A percentile compares a stretch with the other conserved stretches of the same genome.
phyloP scores from a whole-genome alignment of 2,329 filamentous ascomycete genomes.

The Neurospora sp. region DNA sequence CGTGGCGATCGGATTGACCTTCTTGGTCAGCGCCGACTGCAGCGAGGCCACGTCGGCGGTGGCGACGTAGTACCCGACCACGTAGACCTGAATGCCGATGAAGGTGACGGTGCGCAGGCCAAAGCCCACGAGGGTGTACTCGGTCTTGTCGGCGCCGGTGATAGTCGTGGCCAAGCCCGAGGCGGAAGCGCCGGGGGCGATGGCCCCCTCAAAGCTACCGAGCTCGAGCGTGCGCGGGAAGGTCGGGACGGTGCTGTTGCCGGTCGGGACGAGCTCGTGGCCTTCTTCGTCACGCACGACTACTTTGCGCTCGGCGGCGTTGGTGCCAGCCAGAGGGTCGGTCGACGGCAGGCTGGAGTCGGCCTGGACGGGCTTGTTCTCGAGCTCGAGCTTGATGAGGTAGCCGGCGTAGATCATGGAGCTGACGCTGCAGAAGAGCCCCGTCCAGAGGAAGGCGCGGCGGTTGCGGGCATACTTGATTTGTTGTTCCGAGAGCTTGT shows the following conservation, averaged over 20 bases:
- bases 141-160: slow-evolving; percentile 29
- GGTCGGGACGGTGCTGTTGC: slow-evolving; percentile 66
- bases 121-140: slow-evolving; percentile 82
- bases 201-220: slow-evolving; percentile 29
- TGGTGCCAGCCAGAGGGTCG: slow-evolving; percentile 38
- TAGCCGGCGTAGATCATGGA: slow-evolving; percentile 42
- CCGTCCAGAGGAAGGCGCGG: slow-evolving; percentile 41
- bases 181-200: slow-evolving; percentile 17
- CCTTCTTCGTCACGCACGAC: slow-evolving; percentile 59
- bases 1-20: slow-evolving; percentile 68
- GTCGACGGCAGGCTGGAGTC: slow-evolving; percentile 34
- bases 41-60: slow-evolving; percentile 73
- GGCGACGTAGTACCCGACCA: slow-evolving; percentile 85
- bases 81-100: slow-evolving; percentile 83
- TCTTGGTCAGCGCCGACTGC: slow-evolving; percentile 66
- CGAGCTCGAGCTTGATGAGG: slow-evolving; percentile 36
- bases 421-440: slow-evolving; percentile 38
- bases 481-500: slow-evolving; percentile 35
- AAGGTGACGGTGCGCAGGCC: slow-evolving; percentile 88
- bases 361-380: slow-evolving; percentile 22
- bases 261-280: slow-evolving; percentile 68
- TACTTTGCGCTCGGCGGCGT: slow-evolving; percentile 43
- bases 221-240: slow-evolving; percentile 68
- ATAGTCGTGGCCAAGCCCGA: slow-evolving; percentile 17
- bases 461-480: slow-evolving; percentile 42